Evolutionary conservation across 768 basidiomycete genomes (phyloP).

Genomic region (Boletus patriciae): DNA sequence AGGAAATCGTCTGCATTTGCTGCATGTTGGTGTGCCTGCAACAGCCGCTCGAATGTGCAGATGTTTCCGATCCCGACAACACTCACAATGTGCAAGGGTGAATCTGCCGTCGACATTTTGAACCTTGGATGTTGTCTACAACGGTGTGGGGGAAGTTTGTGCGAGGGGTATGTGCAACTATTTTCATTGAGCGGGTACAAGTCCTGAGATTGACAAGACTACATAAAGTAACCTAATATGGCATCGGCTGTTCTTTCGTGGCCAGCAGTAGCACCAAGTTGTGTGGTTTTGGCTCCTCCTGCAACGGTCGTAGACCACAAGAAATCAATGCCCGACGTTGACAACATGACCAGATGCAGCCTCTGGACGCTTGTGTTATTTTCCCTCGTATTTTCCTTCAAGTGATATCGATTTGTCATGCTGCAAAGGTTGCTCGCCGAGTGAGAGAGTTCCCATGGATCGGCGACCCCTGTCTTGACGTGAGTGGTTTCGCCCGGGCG

Average conservation of each 20-base stretch:
- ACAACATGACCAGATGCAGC: too few relatives aligned
- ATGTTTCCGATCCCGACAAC: neutral
- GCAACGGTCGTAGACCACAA: too few relatives aligned
- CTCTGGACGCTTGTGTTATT: too few relatives aligned
- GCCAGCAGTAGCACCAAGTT: neutral
- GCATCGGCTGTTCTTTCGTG: neutral
- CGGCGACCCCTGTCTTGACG: too few relatives aligned
- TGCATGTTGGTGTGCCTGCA: constrained; percentile 79
- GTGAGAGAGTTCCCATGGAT: too few relatives aligned
- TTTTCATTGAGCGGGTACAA: constrained; percentile 3
- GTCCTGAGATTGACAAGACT: neutral
- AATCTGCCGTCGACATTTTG: constrained; percentile 40
- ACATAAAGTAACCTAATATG: neutral
- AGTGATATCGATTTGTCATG: too few relatives aligned
- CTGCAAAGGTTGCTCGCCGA: too few relatives aligned
- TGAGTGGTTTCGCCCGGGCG: too few relatives aligned
- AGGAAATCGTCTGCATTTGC: constrained; percentile 75
- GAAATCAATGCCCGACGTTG: too few relatives aligned
- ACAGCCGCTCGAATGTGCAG: constrained; percentile 4
- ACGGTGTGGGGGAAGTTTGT: neutral
- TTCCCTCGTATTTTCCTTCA: too few relatives aligned
- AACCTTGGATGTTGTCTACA: neutral
- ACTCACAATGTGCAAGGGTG: constrained; percentile 54
- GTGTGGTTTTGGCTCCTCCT: too few relatives aligned
- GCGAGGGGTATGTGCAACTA: neutral